Evolutionary conservation across 225 moss, liverwort and hornwort genomes (phyloP), one percentile per base, ranked within the genome.

Genomic region (Sphagnum contortum): DNA sequence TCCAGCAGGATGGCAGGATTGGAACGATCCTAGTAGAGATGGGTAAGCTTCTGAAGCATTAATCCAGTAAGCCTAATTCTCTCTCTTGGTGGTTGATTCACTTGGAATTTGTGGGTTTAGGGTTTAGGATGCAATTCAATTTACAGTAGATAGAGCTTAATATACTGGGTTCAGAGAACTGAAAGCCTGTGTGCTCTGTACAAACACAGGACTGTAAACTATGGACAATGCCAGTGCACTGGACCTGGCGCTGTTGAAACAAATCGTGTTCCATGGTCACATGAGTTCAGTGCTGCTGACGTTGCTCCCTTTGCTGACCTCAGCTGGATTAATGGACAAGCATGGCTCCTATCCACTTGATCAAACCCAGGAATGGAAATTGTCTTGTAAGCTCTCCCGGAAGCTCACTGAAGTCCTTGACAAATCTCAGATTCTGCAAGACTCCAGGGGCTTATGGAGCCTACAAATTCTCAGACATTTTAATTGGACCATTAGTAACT

Each of bases 1-100:
- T 47, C 91, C 91, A 0, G 75, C 74, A 50, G 91, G 91, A 47
- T 94, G 91, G 94, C 73, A 89, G 13, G 81, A 94, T 65, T 94
- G 91, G 94, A 87, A 83, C 29, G 69, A 71, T 59, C 58, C 73
- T 3, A 69, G 74, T 50, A 71, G 91, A 14, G 74, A 87, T 5
- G 67, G 57, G 94, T 89, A 68, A 71, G 83, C 29, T 29, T 29
- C 63, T 5, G 7, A 52, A 9, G 6, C 52, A 5, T 52, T 52
- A 52, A 6, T 52, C 52, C 52, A 52, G 2, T 9, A 6, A 52
- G 6, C 52, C 9, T 52, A 9, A 6, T 52, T 52, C 1, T 9
- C 52, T 52, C 52, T 0, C 6, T 6, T 52, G 52, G 7, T 0
- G 0, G 52, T 6, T 47, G 52, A n/a, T 3, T 57, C 47, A 13